Base-by-base conservation (phyloP, 345 rosid species). In the Populus davidiana region DNA sequence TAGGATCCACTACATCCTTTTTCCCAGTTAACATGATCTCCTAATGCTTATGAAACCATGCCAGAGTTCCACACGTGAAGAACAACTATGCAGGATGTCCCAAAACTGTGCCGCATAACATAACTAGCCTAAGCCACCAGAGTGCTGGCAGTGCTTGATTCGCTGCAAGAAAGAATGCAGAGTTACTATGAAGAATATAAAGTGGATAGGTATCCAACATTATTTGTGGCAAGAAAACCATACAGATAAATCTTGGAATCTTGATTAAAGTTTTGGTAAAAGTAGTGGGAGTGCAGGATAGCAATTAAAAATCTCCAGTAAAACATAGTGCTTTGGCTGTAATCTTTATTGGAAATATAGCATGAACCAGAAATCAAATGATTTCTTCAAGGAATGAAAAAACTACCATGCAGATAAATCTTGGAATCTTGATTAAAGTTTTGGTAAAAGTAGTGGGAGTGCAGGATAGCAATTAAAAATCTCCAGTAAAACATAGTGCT, bases 101-200 rank as follows among this genome's bases (percentile, higher is more conserved):
- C 69, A 71, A 78, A 66, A 52, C 14, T 65, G 69, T 52, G 75
- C 67, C 23, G 62, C 76, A 25, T 9, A 18, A 50, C 73, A 47
- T 56, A 52, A 21, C 75, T n/a, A 59, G 73, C 75, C 84, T 86
- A 89, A 6, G 92, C 92, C 43, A 89, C 92, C 36, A 89, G 88
- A 21, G 92, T 89, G 85, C 92, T 89, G 41, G 92, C 92, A 23
- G 92, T 89, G 31, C 90, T 87, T 29, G 92, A 89, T 52, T 89
- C 92, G n/a, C 92, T 89, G 90, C 87, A 79, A 81, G 44, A 33
- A 33, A 77, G 74, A 12, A 71, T 25, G 1, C 5, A 41, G 50
- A 78, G 61, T 59, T 7, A 71, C 20, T n/a, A 25, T 12, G 1
- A 59, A 64, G 25, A 20, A 16, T 8, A 18, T 8, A 41, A 7